Base-by-base conservation (phyloP, 2,329 filamentous ascomycete genomes). In the Exophiala sp. region DNA sequence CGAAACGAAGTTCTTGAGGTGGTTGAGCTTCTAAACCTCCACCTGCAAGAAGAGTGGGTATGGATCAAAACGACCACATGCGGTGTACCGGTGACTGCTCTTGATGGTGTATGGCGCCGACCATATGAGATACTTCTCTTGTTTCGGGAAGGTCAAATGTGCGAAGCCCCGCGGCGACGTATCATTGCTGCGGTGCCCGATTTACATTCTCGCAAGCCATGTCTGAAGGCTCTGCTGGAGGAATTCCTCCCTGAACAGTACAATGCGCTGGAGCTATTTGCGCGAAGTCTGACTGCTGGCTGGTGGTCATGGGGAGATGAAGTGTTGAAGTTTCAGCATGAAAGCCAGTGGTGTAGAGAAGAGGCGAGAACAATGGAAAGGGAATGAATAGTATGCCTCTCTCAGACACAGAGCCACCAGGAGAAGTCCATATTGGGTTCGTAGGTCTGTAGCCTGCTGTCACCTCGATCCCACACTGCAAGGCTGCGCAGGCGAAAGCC, bases 291-390 rank as follows among this genome's bases (percentile, higher is more conserved):
- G 27, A 79, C 80, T 1, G 69, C 73, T 23, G 79, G 78, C 1
- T 83, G 81, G 81, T 79, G 71, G 68, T 73, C 75, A 18, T 80
- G 76, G 73, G 81, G 81, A 2, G 73, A 83, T 62, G 79, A 84
- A 59, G 80, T 76, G 9, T 62, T 82, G 35, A 81, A 77, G 59
- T 82, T 77, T 60, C 82, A 82, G 41, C 48, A 60, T 44, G 50
- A 53, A 29, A 52, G 45, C 18, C 46, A 52, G 8, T 59, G 57
- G 56, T 18, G 13, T 40, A 23, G 32, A 21, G 35, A 43, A 19
- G 39, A 3, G 19, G 5, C 24, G 5, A 27, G 10, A 27, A 27
- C 24, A 27, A 10, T n/a, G 3, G 29, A 32, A 7, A n/a, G n/a
- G 6, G 7, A 13, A 32, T 32, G 7, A 32, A 32, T n/a, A 32